Percentiles rank a stretch among this genome's conserved stretches.
Conservation (phyloP, 371 early-diverging fungal genomes). For the Dentiscutata heterogama region DNA sequence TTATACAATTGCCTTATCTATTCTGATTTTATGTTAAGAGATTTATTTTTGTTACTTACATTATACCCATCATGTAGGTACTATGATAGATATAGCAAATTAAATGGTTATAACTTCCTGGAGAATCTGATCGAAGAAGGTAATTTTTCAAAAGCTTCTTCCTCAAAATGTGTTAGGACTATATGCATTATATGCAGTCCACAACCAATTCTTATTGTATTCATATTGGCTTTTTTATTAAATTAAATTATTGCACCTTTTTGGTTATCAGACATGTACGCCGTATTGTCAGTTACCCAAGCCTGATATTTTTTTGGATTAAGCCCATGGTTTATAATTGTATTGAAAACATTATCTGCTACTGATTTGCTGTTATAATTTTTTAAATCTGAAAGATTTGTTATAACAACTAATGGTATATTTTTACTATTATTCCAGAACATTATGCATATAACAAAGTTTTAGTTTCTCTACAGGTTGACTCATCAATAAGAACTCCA, state of each 20-base stretch:
- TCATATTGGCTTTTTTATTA: neutral
- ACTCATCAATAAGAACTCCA: neutral
- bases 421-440: neutral
- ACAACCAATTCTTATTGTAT: neutral
- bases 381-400: no score
- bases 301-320: neutral
- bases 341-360: no score
- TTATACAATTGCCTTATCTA: neutral
- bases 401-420: neutral
- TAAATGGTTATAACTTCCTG: neutral
- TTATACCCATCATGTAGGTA: neutral
- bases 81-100: neutral
- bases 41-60: neutral
- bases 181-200: neutral
- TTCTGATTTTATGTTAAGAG: neutral
- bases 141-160: neutral
- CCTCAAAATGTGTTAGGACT: neutral
- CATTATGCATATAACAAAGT: neutral
- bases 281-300: neutral
- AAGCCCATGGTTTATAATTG: neutral
- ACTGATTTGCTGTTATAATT: no score
- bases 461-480: neutral
- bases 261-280: neutral
- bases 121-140: neutral
- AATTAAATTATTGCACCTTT: neutral